phyloP scores from a whole-genome alignment of 2,329 filamentous ascomycete genomes.

The Paraconiothyrium brasiliense region DNA sequence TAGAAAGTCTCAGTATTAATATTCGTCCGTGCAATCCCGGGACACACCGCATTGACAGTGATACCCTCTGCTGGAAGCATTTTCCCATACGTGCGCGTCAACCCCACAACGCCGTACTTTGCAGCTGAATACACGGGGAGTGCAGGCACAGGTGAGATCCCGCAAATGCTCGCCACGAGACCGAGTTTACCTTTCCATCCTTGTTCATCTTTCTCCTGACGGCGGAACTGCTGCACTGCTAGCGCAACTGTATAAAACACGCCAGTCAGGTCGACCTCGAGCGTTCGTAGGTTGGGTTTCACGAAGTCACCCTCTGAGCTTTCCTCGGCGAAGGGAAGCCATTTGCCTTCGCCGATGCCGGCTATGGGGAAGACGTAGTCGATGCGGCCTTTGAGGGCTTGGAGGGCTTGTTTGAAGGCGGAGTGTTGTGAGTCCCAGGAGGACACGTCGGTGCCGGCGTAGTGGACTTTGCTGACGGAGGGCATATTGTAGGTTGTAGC shows the following conservation, averaged over 20 bases:
- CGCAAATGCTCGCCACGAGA: slow-evolving; percentile 53
- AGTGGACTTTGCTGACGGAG: slow-evolving; percentile 24
- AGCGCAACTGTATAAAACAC: slow-evolving; percentile 55
- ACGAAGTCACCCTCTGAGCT: slow-evolving; percentile 38
- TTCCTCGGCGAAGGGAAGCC: slow-evolving; percentile 36
- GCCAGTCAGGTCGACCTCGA: slow-evolving; percentile 55
- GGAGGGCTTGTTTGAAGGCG: slow-evolving; percentile 49
- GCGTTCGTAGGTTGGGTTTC: slow-evolving; percentile 50
- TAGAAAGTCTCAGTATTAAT: slow-evolving; percentile 53
- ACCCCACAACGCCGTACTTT: slow-evolving; percentile 52
- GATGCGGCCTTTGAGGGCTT: slow-evolving; percentile 47
- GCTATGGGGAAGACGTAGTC: slow-evolving; percentile 54
- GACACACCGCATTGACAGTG: slow-evolving; percentile 55
- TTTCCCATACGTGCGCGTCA: slow-evolving; percentile 54
- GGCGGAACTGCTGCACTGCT: slow-evolving; percentile 56
- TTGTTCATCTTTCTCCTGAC: slow-evolving; percentile 45
- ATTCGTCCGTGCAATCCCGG: slow-evolving; percentile 52
- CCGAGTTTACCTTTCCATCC: slow-evolving; percentile 51
- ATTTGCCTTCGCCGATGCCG: slow-evolving; percentile 53
- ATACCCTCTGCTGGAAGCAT: slow-evolving; percentile 52
- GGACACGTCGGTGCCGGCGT: slow-evolving; percentile 43
- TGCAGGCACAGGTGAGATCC: slow-evolving; percentile 54
- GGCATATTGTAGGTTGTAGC: slow-evolving; percentile 29
- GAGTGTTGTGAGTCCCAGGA: slow-evolving; percentile 50
- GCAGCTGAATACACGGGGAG: slow-evolving; percentile 56